phyloP scores from a whole-genome alignment of 176 grass and related monocot species.

The Zoysia japonica region DNA sequence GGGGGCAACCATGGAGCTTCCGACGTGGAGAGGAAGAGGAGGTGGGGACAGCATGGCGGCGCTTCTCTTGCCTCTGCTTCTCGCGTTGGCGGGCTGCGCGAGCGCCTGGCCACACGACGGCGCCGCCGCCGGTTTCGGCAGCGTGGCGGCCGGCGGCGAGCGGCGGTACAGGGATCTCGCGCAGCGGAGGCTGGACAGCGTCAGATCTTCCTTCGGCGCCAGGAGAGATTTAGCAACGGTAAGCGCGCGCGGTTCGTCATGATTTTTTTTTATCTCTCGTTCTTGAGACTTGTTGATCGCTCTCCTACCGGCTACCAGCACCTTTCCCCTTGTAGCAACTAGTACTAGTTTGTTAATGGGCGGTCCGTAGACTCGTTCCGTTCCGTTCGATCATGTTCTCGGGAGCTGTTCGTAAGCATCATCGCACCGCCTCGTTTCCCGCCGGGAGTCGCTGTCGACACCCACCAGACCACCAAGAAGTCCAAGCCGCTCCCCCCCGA shows the following conservation, averaged over 20 bases:
- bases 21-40: too few relatives aligned
- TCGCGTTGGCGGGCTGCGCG: too few relatives aligned
- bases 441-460: slow-evolving; percentile 20
- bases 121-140: background rate
- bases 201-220: slow-evolving; percentile 49
- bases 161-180: slow-evolving; percentile 53
- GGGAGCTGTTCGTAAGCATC: background rate
- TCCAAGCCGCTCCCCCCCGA: background rate
- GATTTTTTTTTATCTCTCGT: background rate
- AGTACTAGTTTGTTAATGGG: background rate
- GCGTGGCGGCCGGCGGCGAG: slow-evolving; percentile 5
- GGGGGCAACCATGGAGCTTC: too few relatives aligned
- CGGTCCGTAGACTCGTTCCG: background rate
- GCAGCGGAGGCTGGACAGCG: slow-evolving; percentile 37
- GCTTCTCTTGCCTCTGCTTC: too few relatives aligned
- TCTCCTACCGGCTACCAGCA: background rate
- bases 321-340: slow-evolving; percentile 16
- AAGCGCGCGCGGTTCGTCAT: background rate
- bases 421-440: background rate
- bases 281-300: background rate
- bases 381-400: slow-evolving; percentile 18
- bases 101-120: slow-evolving; percentile 41
- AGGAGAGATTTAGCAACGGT: slow-evolving; percentile 49
- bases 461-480: background rate
- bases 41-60: too few relatives aligned